These are phyloP conservation scores for Monosporascus sp. DNA, from an alignment of 2,329 filamentous ascomycete genomes.

Conservation along the genomic window DNA sequence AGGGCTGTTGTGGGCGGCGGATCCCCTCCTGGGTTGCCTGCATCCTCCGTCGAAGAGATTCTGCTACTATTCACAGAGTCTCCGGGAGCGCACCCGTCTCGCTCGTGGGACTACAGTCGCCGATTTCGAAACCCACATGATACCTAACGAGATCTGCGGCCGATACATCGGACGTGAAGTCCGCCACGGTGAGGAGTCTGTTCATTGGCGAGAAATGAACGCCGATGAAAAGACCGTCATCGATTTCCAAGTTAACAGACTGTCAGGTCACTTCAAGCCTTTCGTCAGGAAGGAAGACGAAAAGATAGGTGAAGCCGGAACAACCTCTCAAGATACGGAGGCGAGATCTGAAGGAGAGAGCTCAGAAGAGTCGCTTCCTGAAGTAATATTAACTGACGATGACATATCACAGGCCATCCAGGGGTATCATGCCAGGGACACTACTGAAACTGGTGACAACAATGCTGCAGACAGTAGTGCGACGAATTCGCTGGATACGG, in stretches of 20 bases:
- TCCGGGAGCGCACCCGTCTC: slow-evolving; percentile 3
- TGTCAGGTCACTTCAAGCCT: slow-evolving; percentile 4
- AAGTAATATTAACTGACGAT: background rate
- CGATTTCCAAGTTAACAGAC: slow-evolving; percentile 4
- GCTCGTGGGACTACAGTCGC: background rate
- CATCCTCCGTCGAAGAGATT: slow-evolving; percentile 6
- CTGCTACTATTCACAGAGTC: background rate
- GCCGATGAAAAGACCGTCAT: background rate
- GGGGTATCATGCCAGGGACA: background rate
- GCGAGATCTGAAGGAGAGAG: too few species aligned
- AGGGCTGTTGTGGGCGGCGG: slow-evolving; percentile 9
- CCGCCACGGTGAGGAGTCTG: slow-evolving; percentile 9
- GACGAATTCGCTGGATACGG: background rate
- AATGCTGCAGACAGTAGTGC: too few species aligned
- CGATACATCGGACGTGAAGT: slow-evolving; percentile 5
- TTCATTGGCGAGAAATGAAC: slow-evolving; percentile 6
- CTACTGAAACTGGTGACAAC: background rate
- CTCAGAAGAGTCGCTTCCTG: too few species aligned
- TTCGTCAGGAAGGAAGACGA: background rate
- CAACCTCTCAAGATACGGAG: too few species aligned
- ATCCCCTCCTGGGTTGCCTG: slow-evolving; percentile 7
- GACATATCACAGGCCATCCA: background rate
- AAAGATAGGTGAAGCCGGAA: too few species aligned
- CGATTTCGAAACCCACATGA: background rate
- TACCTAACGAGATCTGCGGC: background rate